These are phyloP conservation scores for Trypanosoma mega DNA, from an alignment of 208 protist species.

Conservation along the genomic window DNA sequence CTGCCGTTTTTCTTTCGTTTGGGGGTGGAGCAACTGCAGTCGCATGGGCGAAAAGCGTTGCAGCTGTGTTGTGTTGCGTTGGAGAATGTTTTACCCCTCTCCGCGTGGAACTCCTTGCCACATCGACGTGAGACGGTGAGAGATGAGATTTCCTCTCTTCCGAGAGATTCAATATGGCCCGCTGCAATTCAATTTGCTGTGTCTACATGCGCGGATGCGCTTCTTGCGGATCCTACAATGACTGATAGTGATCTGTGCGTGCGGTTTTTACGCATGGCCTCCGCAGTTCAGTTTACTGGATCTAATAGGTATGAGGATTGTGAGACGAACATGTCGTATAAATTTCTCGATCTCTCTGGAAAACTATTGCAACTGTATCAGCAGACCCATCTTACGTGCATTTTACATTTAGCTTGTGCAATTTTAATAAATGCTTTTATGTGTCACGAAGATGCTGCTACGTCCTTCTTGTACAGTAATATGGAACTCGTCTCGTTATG, in stretches of 20 bases:
- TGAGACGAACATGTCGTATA: constrained; percentile 34
- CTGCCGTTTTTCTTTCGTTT: constrained; percentile 71
- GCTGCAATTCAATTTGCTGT: constrained; percentile 42
- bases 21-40: constrained; percentile 29
- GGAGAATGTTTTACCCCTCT: constrained; percentile 36
- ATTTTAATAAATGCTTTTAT: constrained; percentile 80
- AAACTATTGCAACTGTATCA: constrained; percentile 27
- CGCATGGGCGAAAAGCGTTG: constrained; percentile 27
- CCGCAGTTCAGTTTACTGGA: constrained; percentile 49
- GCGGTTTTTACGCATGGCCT: constrained; percentile 59
- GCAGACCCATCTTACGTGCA: constrained; percentile 26
- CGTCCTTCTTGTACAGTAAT: constrained; percentile 44
- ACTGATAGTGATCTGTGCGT: constrained; percentile 29
- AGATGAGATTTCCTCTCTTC: constrained; percentile 52
- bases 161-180: constrained; percentile 54
- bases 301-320: constrained; percentile 43
- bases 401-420: constrained; percentile 56
- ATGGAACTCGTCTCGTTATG: constrained; percentile 43
- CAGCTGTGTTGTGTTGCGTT: constrained; percentile 63
- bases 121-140: too few species aligned
- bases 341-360: constrained; percentile 47
- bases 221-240: constrained; percentile 41
- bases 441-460: constrained; percentile 49
- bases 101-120: constrained; percentile 18
- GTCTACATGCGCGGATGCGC: constrained; percentile 39